Evolutionary conservation across 495 filamentous ascomycete genomes (phyloP), one percentile per base, ranked within the genome.

Genomic region (Aspergillus sparsus): DNA sequence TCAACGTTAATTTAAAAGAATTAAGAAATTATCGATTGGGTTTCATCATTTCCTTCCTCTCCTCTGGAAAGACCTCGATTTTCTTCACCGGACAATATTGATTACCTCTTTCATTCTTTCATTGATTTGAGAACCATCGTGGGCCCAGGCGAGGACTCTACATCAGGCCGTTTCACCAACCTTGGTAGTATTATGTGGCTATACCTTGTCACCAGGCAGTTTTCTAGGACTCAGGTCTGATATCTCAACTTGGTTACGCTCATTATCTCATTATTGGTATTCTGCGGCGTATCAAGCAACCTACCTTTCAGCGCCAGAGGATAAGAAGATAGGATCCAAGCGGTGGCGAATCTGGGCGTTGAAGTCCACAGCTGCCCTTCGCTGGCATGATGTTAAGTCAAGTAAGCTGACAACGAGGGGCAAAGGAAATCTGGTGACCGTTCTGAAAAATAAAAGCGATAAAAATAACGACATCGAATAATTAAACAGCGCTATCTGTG

Each of bases 381-480:
- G 21, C 21, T 27, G 21, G 21, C 21, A 27, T 27, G 21, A 27
- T 3, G 21, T 27, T 27, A 27, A 45, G 54, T 42, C 54, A 60
- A 58, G 39, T 11, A 45, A 41, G 49, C 58, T 58, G 56, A 37
- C 61, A 49, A 46, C 53, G 57, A 59, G 54, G 50, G 42, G 55
- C 37, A 45, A 49, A 61, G 53, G 67, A 55, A 70, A 69, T 72
- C 69, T 63, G 71, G 67, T 71, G 67, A 69, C 71, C 67, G 69
- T 61, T 27, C 21, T 27, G 21, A 27, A 27, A 27, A 27, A 27
- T 27, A 27, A 27, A 27, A 27, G 3, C 21, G 62, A 66, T 61
- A 67, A 61, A 64, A 63, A 64, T 69, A 64, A 68, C 70, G 66
- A 65, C 62, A 41, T 65, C 66, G 50, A 41, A 59, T 44, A 41